These are phyloP conservation scores for Chalaropsis ovoidea DNA, from an alignment of 2,329 filamentous ascomycete species.

Conservation along the genomic window DNA sequence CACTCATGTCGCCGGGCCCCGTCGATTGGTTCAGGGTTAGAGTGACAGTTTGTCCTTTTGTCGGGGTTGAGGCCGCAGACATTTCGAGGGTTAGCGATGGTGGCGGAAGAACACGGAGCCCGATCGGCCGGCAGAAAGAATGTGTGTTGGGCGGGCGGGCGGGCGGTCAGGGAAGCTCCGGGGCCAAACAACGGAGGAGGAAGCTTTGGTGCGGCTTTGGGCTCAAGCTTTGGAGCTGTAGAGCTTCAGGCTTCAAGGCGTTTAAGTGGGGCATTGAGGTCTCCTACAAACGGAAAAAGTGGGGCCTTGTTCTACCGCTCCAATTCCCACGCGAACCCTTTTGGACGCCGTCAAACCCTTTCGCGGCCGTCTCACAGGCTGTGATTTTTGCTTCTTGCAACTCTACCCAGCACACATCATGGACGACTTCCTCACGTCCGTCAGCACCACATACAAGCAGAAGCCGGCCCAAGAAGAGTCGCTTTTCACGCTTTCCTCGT, in stretches of 20 bases:
- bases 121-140: too few relatives aligned
- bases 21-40: conserved; percentile 21
- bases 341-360: background rate
- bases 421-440: conserved; percentile 47
- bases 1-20: background rate
- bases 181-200: too few relatives aligned
- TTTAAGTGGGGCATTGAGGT: conserved; percentile 13
- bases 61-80: conserved; percentile 1
- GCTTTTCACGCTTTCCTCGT: conserved; percentile 31
- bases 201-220: background rate
- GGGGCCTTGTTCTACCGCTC: background rate
- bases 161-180: too few relatives aligned
- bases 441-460: conserved; percentile 44
- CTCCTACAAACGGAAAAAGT: background rate
- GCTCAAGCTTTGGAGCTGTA: background rate
- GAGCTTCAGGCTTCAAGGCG: background rate
- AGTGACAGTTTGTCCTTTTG: conserved; percentile 19
- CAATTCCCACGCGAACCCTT: background rate
- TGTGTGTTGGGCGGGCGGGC: too few relatives aligned
- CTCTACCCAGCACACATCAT: conserved; percentile 33
- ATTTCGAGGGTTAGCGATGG: background rate
- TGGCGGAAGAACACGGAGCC: background rate
- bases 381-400: background rate
- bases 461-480: conserved; percentile 31
- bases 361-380: background rate